Evolutionary conservation across 108 stramenopile species (phyloP), one percentile per base, ranked within the genome.

Genomic region (Cylindrotheca fusiformis): DNA sequence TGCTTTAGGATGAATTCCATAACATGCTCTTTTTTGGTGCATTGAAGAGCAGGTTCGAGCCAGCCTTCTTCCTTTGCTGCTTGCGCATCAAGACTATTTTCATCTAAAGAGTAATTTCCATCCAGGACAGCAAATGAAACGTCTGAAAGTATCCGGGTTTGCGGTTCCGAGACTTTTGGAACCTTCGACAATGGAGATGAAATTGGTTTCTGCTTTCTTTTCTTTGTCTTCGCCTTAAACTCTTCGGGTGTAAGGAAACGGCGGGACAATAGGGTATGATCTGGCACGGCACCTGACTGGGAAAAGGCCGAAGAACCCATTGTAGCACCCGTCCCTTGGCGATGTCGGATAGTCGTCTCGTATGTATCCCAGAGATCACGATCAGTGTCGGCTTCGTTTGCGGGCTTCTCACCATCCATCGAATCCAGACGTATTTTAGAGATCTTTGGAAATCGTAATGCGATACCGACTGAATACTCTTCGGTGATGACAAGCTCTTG

Each of bases 391-490:
- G 76, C 78, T 14, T 83, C 80, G 46, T 72, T 67, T 1, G 72
- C 62, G 10, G 69, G 49, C 51, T 85, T 85, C 5, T 66, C 72
- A 22, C 74, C 77, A 33, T 67, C 76, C 22, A 81, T 58, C 0
- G 51, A 69, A 20, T 85, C 80, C 21, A 65, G 57, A 32, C 93
- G 76, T 47, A 90, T 68, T 18, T 59, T 70, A 14, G 55, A 68
- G 20, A 91, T 82, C 18, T 87, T 59, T 31, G 93, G 93, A 78
- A 91, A 91, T 36, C 93, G 67, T 48, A 94, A 49, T 0, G 80
- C 67, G 1, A 94, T 20, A 17, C 93, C 93, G 25, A 84, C 84
- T 32, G 84, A 76, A 32, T 75, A 82, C 31, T 66, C 67, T 4
- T 72, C 55, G 29, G 54, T 59, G 17, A 59, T 29, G 20, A 75